Evolutionary conservation across 805 yeast species (phyloP), one percentile per base, ranked within the genome.

Genomic region (Yarrowia keelungensis): DNA sequence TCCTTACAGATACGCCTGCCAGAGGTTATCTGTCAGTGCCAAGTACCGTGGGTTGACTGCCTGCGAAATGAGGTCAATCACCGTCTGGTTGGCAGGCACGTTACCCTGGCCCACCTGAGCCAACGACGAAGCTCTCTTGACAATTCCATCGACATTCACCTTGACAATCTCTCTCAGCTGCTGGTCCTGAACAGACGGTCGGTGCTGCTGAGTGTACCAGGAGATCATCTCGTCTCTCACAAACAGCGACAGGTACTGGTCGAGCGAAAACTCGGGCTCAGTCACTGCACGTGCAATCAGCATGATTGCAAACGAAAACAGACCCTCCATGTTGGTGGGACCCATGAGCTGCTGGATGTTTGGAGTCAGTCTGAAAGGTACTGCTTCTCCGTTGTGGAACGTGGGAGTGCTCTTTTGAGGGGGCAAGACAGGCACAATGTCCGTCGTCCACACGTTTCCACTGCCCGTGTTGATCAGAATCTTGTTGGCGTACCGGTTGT

Each of bases 341-440:
- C 99, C 98, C 81, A 95, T 92, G 75, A 95, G 82, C 72, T 89
- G 88, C 77, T 95, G 99, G 69, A 96, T 86, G 76, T 96, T 95
- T 22, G 99, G 99, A 7, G 99, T 94, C 75, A 95, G 83, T 75
- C 99, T 84, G 84, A 95, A 95, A 54, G 99, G 98, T 62, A 95
- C 98, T 71, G 92, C 87, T 76, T 95, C 99, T 15, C 92, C 86
- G 72, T 93, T 92, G 76, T 89, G 89, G 82, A 94, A 93, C 35
- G 94, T 83, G 35, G 99, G 99, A 0, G 89, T 85, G 2, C 86
- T 85, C 70, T 87, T 83, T 61, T 81, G 66, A 7, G 82, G 77
- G 5, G 81, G 80, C 61, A 80, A 70, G 5, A 78, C 74, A 15
- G 99, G 99, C 68, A 95, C 81, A 97, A 95, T 93, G 75, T 96